A percentile compares a stretch with the other conserved stretches of the same genome.
Evolutionary conservation across 306 rosid genomes (phyloP).

Genomic region (Prunus persica): DNA sequence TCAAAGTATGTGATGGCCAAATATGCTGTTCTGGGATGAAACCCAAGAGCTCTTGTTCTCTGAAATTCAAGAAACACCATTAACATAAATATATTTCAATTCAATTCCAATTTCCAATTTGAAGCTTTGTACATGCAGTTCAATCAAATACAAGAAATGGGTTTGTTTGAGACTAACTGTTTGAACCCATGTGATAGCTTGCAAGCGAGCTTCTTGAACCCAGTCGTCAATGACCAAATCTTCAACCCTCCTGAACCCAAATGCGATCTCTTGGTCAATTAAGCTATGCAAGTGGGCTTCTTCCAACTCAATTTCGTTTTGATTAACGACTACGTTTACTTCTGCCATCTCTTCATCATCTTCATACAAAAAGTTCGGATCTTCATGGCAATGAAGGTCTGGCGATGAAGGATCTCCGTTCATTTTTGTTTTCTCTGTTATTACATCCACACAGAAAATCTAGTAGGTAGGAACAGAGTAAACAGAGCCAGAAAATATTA

Average conservation of each 20-base stretch:
- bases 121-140: constrained; percentile 18
- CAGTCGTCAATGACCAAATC: constrained; percentile 33
- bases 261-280: constrained; percentile 47
- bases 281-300: constrained; percentile 41
- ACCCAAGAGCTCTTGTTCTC: constrained; percentile 66
- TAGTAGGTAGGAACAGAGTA: constrained; percentile 3
- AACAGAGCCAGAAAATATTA: constrained; percentile 1
- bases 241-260: constrained; percentile 44
- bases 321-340: constrained; percentile 17
- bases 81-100: neutral
- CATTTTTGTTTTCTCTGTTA: neutral
- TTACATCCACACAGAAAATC: constrained; percentile 12
- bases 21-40: constrained; percentile 72
- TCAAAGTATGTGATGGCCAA: constrained; percentile 75
- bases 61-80: constrained; percentile 21
- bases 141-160: constrained; percentile 19
- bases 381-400: constrained; percentile 50
- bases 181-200: constrained; percentile 75
- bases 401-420: constrained; percentile 29
- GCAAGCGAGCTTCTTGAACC: constrained; percentile 50
- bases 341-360: constrained; percentile 23
- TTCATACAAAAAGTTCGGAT: neutral
- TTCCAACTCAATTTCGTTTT: constrained; percentile 33
- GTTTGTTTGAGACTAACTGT: constrained; percentile 45
- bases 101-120: neutral